Base-by-base conservation (phyloP, 2,329 filamentous ascomycete species). In the Monosporascus sp. region DNA sequence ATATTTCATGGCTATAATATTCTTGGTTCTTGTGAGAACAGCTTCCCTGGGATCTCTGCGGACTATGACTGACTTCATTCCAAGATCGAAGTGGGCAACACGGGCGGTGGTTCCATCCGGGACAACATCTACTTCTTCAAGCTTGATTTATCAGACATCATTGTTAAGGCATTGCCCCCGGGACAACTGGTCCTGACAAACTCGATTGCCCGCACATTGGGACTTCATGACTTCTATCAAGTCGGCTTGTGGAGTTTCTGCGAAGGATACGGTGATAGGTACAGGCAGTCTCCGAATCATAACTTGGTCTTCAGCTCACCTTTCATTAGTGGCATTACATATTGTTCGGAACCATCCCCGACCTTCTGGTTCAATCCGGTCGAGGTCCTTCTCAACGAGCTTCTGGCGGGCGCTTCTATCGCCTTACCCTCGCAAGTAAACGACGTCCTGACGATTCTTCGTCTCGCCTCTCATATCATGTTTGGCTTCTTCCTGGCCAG, bases 361-460 rank as follows among this genome's bases (percentile, higher is more conserved):
- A 76, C 92, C 52, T 97, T 89, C 74, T 96, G 89, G 87, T 97
- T 97, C 75, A 90, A 97, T 68, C 92, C 92, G 0, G 87, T 96
- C 43, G 76, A 87, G 53, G 90, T 97, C 60, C 75, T 97, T 48
- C 76, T 90, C 57, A 82, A 82, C 61, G 88, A 96, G 72, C 78
- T 97, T 27, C 79, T 97, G 9, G 74, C 89, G 11, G 90, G 91
- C 44, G 90, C 91, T 22, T 88, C 85, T 37, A 91, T 97, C 68
- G 88, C 88, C 11, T 78, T 96, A 24, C 92, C 93, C 11, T 77
- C 81, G 31, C 74, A 91, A 56, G 83, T 96, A 62, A 80, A 82
- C 66, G 78, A 85, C 56, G 86, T 92, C 60, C 82, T 97, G 49
- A 76, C 79, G 54, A 80, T 96, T 54, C 86, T 96, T 60, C 80